Conservation (phyloP, 495 filamentous ascomycete species). For the Neurospora sp. region DNA sequence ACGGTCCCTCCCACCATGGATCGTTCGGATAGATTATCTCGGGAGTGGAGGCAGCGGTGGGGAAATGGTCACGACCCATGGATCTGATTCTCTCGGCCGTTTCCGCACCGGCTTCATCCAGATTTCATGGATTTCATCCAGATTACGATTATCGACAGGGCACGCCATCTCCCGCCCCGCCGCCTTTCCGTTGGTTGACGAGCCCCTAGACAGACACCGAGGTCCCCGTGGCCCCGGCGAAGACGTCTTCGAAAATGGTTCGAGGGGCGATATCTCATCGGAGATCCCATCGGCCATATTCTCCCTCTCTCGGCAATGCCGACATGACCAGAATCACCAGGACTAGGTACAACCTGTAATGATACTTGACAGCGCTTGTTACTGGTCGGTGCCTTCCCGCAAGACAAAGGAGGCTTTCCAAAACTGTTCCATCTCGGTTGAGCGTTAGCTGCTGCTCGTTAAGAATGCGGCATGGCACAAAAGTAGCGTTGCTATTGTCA, state of each 20-base stretch:
- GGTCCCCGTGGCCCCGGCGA: neutral
- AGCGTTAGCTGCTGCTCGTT: neutral
- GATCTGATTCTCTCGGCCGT: neutral
- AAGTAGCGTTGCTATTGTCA: neutral
- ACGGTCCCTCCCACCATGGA: neutral
- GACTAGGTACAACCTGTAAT: neutral
- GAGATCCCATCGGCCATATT: neutral
- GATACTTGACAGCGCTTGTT: neutral
- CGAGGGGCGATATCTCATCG: neutral
- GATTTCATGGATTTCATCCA: neutral
- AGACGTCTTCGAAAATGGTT: neutral
- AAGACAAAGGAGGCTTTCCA: neutral
- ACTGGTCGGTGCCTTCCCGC: neutral
- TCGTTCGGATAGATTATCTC: neutral
- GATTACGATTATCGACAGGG: neutral
- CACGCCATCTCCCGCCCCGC: neutral
- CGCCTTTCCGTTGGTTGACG: neutral
- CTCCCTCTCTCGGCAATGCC: neutral
- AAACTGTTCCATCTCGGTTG: neutral
- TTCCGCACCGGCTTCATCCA: neutral
- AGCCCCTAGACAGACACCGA: neutral
- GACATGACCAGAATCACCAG: neutral
- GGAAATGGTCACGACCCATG: neutral
- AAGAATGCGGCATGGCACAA: neutral
- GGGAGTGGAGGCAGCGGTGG: neutral